A percentile compares a stretch with the other conserved stretches of the same genome.
These are phyloP conservation scores for Cladobotryum mycophilum DNA, from an alignment of 2,329 filamentous ascomycete species.

Conservation along the genomic window DNA sequence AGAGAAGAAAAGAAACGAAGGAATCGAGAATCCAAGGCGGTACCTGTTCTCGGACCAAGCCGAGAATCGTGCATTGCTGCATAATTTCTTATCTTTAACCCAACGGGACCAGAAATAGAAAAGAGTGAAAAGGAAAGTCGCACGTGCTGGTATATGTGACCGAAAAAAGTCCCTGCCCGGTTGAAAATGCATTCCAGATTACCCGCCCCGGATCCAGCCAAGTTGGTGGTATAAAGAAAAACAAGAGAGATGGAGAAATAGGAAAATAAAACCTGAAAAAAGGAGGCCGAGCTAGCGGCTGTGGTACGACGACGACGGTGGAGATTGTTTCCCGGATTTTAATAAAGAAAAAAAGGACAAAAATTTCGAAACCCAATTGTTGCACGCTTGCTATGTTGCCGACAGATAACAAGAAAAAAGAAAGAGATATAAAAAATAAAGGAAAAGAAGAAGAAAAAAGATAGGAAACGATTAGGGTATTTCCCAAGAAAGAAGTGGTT, in stretches of 20 bases:
- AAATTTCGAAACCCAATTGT: constrained; percentile 22
- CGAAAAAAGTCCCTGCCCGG: constrained; percentile 36
- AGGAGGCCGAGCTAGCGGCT: constrained; percentile 45
- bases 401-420: constrained; percentile 26
- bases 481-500: constrained; percentile 28
- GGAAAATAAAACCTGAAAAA: constrained; percentile 28
- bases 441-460: constrained; percentile 17
- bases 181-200: constrained; percentile 46
- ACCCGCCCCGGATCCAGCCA: constrained; percentile 49
- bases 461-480: constrained; percentile 17
- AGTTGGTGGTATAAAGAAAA: constrained; percentile 40
- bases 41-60: constrained; percentile 42
- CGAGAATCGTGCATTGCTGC: constrained; percentile 58
- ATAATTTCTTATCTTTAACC: constrained; percentile 50
- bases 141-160: constrained; percentile 37
- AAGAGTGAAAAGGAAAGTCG: constrained; percentile 26
- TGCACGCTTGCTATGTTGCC: constrained; percentile 42
- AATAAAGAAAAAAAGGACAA: constrained; percentile 28
- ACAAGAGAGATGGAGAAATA: constrained; percentile 19
- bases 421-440: constrained; percentile 29
- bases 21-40: constrained; percentile 36
- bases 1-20: constrained; percentile 23
- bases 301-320: constrained; percentile 26
- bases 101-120: constrained; percentile 21
- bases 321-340: constrained; percentile 30